Percentiles rank a stretch among this genome's conserved stretches.
Conservation (phyloP, 805 yeast species). For the Cyberlindnera sargentensis region DNA sequence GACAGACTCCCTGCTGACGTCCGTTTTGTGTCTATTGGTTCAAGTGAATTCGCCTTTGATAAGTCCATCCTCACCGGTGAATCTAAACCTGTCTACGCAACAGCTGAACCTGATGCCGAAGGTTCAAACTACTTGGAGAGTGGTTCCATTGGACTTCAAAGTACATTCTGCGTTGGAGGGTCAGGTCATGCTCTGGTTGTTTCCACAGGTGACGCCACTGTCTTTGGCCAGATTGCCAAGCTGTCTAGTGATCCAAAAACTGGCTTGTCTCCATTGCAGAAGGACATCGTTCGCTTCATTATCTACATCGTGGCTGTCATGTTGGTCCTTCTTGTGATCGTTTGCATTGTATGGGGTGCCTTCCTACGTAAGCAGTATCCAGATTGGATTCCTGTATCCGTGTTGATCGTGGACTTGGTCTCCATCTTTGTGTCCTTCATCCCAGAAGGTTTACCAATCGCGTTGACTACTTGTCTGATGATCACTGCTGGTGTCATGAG, state of each 20-base stretch:
- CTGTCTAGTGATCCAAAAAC: conserved; percentile 32
- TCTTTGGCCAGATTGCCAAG: conserved; percentile 40
- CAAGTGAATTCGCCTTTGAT: conserved; percentile 37
- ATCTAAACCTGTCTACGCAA: conserved; percentile 33
- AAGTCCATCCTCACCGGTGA: conserved; percentile 44
- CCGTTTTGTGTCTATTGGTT: conserved; percentile 29
- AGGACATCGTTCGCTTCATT: conserved; percentile 34
- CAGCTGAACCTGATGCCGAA: conserved; percentile 21
- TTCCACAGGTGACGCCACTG: conserved; percentile 37
- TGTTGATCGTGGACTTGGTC: conserved; percentile 36
- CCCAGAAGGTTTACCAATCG: conserved; percentile 47
- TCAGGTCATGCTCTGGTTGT: conserved; percentile 38
- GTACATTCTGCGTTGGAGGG: conserved; percentile 38
- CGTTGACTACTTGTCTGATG: conserved; percentile 41
- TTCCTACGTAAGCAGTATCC: conserved; percentile 34
- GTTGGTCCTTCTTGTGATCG: conserved; percentile 24
- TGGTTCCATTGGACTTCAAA: conserved; percentile 38
- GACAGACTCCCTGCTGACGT: conserved; percentile 42
- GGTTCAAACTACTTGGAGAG: conserved; percentile 37
- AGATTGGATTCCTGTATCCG: conserved; percentile 35
- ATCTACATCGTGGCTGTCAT: conserved; percentile 22
- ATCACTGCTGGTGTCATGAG: conserved; percentile 43
- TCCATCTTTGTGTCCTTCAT: conserved; percentile 43
- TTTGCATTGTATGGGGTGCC: conserved; percentile 36
- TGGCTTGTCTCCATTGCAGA: conserved; percentile 36